Evolutionary conservation across 2,329 filamentous ascomycete species (phyloP), one percentile per base, ranked within the genome.

Genomic region (Helminthosporium solani): DNA sequence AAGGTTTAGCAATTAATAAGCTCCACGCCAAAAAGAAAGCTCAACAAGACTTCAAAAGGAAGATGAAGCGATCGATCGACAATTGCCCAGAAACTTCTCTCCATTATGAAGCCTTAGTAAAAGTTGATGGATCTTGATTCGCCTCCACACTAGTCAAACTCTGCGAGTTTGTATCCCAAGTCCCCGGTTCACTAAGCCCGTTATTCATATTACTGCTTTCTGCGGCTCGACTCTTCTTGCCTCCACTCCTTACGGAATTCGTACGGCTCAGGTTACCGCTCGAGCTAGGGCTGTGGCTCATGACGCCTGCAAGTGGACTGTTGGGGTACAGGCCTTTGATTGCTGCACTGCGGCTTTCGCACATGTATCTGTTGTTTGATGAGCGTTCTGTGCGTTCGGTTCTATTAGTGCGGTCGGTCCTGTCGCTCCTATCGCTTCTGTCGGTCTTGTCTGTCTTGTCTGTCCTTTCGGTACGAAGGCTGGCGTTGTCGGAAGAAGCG

Each of bases 311-410:
- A 27, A 66, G 40, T 5, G 63, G 61, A 19, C 56, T 57, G 42
- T 66, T 65, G 3, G 67, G 65, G 46, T 71, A 71, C 31, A 71
- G 40, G 6, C 57, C 68, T 46, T 71, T 71, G 47, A 71, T 61
- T 2, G 66, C 68, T 12, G 68, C 68, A 38, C 68, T 70, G 18
- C 66, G 59, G 33, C 61, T 62, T 42, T 71, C 64, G 45, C 61
- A 64, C 56, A 63, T 50, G 42, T 68, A 68, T 20, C 61, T 52
- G 33, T 56, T 63, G 36, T 58, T 64, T 2, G 54, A 48, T 2
- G 46, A 39, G 2, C 46, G 33, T 14, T 63, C 62, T 2, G 46
- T 33, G 2, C 46, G 33, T 14, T 63, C 62, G 1, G 53, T 58
- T 9, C 49, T 52, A 30, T 62, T 56, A 23, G 33, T 61, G 55